Base-by-base conservation (phyloP, 441 rosid genomes). In the Dalechampia spathulata region DNA sequence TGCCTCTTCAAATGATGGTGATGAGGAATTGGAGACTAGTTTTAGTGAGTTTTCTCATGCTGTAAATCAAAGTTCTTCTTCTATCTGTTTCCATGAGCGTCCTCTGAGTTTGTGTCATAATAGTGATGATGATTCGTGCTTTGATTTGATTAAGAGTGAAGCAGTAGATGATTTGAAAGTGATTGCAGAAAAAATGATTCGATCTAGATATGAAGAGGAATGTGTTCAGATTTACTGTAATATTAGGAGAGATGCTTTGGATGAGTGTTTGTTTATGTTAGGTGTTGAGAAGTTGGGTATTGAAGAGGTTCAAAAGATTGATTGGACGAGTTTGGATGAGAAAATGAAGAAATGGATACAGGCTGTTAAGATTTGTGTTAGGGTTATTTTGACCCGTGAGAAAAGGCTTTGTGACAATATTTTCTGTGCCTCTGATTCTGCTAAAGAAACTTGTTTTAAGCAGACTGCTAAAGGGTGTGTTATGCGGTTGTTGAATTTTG, bases 301-400 rank as follows among this genome's bases (percentile, higher is more conserved):
- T 49, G 99, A 86, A 20, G 97, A 92, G 48, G 90, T 84, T 48
- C 95, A 84, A 28, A 83, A 78, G 60, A 78, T 84, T 85, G 71
- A 71, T 11, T 89, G 96, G 99, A 80, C 67, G 16, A 92, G 80
- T 12, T 74, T 89, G 4, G 96, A 89, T 47, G 97, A 85, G 44
- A 87, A 89, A 62, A 89, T 92, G 8, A 90, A 89, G 32, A 83
- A 87, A 32, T 89, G 97, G 96, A 87, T 79, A 34, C 89, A 92
- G 72, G 92, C 95, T 1, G 72, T 83, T 1, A 81, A 81, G 32
- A 92, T 92, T 10, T 76, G 79, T 12, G 78, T 92, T 2, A 82
- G 90, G 6, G 83, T 92, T 62, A 78, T 92, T 22, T 92, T 86
- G 57, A 96, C 99, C 0, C 86, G 97, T 52, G 99, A 92, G 70